These are phyloP conservation scores for Lumnitzera littorea DNA, from an alignment of 345 rosid genomes.

Conservation along the genomic window DNA sequence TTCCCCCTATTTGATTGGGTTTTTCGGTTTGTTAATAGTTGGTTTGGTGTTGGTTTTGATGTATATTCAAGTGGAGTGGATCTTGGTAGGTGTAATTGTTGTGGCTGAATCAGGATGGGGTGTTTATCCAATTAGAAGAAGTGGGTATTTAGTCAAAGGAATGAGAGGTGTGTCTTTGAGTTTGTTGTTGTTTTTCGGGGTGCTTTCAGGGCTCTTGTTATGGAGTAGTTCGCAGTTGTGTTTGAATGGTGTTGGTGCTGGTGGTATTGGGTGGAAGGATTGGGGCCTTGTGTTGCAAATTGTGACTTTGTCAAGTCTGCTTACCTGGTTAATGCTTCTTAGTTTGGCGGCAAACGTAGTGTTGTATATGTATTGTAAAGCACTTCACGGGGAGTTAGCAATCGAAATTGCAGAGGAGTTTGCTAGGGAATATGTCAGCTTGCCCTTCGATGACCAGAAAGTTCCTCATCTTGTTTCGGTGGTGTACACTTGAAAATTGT, in stretches of 20 bases:
- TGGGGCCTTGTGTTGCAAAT: slow-evolving; percentile 35
- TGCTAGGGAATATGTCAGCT: slow-evolving; percentile 51
- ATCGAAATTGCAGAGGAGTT: slow-evolving; percentile 69
- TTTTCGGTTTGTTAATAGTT: slow-evolving; percentile 8
- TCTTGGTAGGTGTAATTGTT: slow-evolving; percentile 37
- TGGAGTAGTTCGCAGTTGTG: slow-evolving; percentile 17
- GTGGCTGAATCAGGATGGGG: slow-evolving; percentile 74
- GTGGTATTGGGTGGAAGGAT: slow-evolving; percentile 29
- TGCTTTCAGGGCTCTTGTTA: slow-evolving; percentile 15
- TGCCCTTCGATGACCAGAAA: slow-evolving; percentile 73
- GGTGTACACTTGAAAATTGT: slow-evolving; percentile 6
- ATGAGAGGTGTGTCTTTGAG: slow-evolving; percentile 34
- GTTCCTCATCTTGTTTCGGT: slow-evolving; percentile 55
- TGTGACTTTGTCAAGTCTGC: slow-evolving; percentile 31
- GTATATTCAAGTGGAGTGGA: slow-evolving; percentile 40
- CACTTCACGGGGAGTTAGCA: slow-evolving; percentile 61
- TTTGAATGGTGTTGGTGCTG: slow-evolving; percentile 4
- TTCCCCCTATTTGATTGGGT: slow-evolving; percentile 26
- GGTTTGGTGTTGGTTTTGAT: slow-evolving; percentile 11
- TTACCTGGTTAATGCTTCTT: slow-evolving; percentile 26
- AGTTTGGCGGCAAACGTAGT: slow-evolving; percentile 45
- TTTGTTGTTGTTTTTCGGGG: slow-evolving; percentile 22
- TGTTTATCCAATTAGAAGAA: slow-evolving; percentile 50
- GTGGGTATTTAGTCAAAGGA: slow-evolving; percentile 39
- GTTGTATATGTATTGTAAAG: slow-evolving; percentile 63